These are phyloP conservation scores for Apiotrichum veenhuisii DNA, from an alignment of 1,284 basidiomycete genomes.

Conservation along the genomic window DNA sequence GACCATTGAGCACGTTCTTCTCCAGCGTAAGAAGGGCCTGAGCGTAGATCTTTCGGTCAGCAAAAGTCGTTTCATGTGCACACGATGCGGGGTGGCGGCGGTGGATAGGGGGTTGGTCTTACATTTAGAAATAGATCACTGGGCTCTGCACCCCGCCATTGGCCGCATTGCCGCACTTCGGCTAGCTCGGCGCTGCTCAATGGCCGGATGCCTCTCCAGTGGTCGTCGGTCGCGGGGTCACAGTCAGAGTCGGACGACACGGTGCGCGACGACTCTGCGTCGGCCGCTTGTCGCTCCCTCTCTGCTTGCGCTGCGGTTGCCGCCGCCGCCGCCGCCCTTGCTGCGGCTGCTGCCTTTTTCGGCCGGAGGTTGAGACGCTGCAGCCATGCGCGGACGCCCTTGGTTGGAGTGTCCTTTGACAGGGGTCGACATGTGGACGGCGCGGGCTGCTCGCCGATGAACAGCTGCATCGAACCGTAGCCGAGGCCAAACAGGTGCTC, in stretches of 20 bases:
- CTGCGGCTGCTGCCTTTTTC: background rate
- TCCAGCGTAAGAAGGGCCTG: conserved; percentile 25
- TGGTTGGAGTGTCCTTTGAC: background rate
- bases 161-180: conserved; percentile 20
- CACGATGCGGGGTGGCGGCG: background rate
- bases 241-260: conserved; percentile 11
- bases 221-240: conserved; percentile 10
- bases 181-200: conserved; percentile 20
- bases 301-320: background rate
- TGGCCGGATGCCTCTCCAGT: conserved; percentile 4
- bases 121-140: conserved; percentile 29
- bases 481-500: conserved; percentile 23
- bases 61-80: background rate
- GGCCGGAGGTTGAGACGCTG: conserved; percentile 7
- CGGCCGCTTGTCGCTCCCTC: background rate
- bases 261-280: background rate
- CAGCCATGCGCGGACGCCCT: conserved; percentile 6
- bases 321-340: background rate
- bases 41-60: conserved; percentile 21
- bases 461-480: conserved; percentile 17
- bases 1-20: conserved; percentile 22
- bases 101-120: background rate
- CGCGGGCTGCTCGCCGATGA: conserved; percentile 7
- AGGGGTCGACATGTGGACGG: background rate
- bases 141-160: conserved; percentile 25